A percentile compares a stretch with the other conserved stretches of the same genome.
Conservation (phyloP, 106 monocot genomes). For the Amphibolis antarctica region DNA sequence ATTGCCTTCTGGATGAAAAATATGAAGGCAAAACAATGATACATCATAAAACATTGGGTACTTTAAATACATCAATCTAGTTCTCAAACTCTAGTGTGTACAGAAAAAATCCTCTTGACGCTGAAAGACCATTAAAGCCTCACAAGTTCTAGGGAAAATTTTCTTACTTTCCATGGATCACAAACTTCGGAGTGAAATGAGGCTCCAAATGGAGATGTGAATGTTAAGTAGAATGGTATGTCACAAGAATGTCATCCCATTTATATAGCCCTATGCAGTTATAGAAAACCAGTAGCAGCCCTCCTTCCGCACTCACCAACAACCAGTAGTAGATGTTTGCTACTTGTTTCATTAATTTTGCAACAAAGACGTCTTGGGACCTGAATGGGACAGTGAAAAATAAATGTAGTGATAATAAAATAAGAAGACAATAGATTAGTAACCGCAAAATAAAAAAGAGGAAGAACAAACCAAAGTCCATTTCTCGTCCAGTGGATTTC, state of each 20-base stretch:
- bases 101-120: neutral
- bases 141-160: neutral
- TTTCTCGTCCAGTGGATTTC: constrained; percentile 38
- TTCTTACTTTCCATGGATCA: neutral
- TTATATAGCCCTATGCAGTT: too few species aligned
- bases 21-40: neutral
- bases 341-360: constrained; percentile 28
- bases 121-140: neutral
- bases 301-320: constrained; percentile 52
- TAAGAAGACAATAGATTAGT: neutral
- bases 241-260: too few species aligned
- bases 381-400: constrained; percentile 21
- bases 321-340: constrained; percentile 35
- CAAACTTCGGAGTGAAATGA: too few species aligned
- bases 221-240: too few species aligned
- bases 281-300: constrained; percentile 27
- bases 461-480: constrained; percentile 71
- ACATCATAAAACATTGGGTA: neutral
- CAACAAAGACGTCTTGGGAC: constrained; percentile 69
- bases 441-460: neutral
- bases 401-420: neutral
- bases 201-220: too few species aligned
- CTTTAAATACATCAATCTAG: neutral
- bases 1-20: neutral
- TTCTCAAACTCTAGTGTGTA: neutral